Percentiles rank a stretch among this genome's conserved stretches.
These are phyloP conservation scores for Hygrophila difformis DNA, from an alignment of 257 asterid genomes.

Conservation along the genomic window DNA sequence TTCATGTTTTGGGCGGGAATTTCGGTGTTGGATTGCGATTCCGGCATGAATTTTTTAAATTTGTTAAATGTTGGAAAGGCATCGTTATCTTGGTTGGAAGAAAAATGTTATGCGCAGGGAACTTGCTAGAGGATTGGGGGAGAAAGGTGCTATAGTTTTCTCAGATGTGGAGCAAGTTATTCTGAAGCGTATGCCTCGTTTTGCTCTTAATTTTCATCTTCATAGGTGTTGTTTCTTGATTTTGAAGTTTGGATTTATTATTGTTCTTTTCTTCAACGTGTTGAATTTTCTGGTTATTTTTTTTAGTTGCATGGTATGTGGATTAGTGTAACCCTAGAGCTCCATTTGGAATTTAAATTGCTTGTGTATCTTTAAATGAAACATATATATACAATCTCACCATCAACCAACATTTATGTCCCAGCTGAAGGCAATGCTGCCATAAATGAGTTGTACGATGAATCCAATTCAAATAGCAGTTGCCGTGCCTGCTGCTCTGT, in stretches of 20 bases:
- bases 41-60: constrained; percentile 5
- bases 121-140: constrained; percentile 68
- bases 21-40: neutral
- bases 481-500: constrained; percentile 97
- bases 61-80: neutral
- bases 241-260: neutral
- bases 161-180: constrained; percentile 71
- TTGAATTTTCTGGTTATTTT: neutral
- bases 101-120: constrained; percentile 45
- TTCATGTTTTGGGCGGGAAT: neutral
- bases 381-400: neutral
- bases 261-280: neutral
- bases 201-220: neutral
- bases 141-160: constrained; percentile 49
- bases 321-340: neutral
- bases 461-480: constrained; percentile 86
- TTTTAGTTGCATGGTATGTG: neutral
- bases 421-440: constrained; percentile 83
- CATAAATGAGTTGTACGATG: constrained; percentile 93
- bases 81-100: constrained; percentile 3
- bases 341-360: neutral
- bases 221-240: neutral
- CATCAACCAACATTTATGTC: constrained; percentile 19
- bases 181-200: constrained; percentile 21
- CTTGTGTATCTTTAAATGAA: neutral